phyloP scores from a whole-genome alignment of 23 red algal species.

The Gracilariopsis chorda region DNA sequence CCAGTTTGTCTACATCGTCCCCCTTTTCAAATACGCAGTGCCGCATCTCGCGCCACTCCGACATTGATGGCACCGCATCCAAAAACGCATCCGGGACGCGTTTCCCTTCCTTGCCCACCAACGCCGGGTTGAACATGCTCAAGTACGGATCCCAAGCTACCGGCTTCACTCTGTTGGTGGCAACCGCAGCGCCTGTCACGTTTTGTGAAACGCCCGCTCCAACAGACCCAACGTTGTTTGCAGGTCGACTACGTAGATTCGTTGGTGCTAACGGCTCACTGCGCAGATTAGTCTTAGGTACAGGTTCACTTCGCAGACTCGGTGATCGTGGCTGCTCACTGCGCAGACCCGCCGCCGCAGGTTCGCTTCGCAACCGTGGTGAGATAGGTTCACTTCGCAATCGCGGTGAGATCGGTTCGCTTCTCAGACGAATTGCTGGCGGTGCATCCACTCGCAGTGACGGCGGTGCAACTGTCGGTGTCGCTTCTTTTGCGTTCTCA shows the following conservation, averaged over 20 bases:
- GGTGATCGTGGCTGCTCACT: background rate
- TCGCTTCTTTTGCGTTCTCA: too few species aligned
- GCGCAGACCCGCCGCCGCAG: background rate
- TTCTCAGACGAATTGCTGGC: background rate
- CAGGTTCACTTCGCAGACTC: too few species aligned
- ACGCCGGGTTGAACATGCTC: background rate
- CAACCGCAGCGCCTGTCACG: background rate
- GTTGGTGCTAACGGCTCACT: too few species aligned
- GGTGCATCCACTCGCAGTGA: too few species aligned
- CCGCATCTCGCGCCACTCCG: slow-evolving; percentile 8
- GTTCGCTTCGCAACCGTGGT: background rate
- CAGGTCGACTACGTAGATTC: too few species aligned
- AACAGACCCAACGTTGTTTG: too few species aligned
- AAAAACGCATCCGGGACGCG: background rate
- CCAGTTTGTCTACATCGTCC: slow-evolving; percentile 53
- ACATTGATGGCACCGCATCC: background rate
- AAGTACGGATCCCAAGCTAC: background rate
- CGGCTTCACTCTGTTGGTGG: too few species aligned
- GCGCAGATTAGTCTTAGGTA: too few species aligned
- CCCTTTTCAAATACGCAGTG: background rate
- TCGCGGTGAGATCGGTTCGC: background rate
- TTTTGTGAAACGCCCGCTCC: too few species aligned
- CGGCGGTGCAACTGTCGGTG: too few species aligned
- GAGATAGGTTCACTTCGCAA: background rate
- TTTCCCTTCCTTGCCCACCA: background rate